Conservation (phyloP, 345 rosid species). For the Bruguiera gymnorhiza region DNA sequence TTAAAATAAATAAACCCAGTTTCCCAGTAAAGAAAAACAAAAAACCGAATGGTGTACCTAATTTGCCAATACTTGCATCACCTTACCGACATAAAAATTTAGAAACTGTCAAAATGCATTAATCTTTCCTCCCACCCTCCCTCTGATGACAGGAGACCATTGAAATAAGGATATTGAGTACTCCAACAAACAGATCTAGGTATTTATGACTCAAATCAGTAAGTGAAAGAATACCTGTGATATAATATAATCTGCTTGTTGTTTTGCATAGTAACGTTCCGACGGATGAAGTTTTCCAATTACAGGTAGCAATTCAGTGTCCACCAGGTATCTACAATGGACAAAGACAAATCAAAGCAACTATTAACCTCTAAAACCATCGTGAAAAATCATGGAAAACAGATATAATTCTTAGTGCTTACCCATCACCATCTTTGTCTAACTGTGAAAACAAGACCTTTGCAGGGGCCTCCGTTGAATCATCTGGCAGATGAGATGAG, state of each 20-base stretch:
- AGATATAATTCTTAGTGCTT: conserved; percentile 15
- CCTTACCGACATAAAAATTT: too few relatives aligned
- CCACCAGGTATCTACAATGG: conserved; percentile 57
- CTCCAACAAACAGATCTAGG: too few relatives aligned
- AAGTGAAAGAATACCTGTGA: conserved; percentile 56
- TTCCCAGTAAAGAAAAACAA: background rate
- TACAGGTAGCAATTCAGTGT: conserved; percentile 65
- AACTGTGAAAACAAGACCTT: conserved; percentile 67
- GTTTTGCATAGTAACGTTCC: conserved; percentile 87
- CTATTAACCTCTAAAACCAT: conserved; percentile 14
- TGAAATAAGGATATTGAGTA: too few relatives aligned
- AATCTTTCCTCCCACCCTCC: too few relatives aligned
- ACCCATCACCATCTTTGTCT: conserved; percentile 92
- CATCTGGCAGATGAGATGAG: conserved; percentile 55
- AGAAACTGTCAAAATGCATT: too few relatives aligned
- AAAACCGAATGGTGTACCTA: too few relatives aligned
- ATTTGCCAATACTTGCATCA: too few relatives aligned
- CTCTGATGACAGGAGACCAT: too few relatives aligned
- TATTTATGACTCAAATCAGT: background rate
- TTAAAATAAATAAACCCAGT: background rate
- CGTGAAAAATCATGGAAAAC: background rate
- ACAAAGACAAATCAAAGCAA: conserved; percentile 9
- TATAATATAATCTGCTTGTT: conserved; percentile 86
- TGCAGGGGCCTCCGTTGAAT: conserved; percentile 72
- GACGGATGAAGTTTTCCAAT: conserved; percentile 93